Percentiles rank a stretch among this genome's conserved stretches.
Evolutionary conservation across 371 early-diverging fungal genomes (phyloP).

Genomic region (Apophysomyces trapeziformis): DNA sequence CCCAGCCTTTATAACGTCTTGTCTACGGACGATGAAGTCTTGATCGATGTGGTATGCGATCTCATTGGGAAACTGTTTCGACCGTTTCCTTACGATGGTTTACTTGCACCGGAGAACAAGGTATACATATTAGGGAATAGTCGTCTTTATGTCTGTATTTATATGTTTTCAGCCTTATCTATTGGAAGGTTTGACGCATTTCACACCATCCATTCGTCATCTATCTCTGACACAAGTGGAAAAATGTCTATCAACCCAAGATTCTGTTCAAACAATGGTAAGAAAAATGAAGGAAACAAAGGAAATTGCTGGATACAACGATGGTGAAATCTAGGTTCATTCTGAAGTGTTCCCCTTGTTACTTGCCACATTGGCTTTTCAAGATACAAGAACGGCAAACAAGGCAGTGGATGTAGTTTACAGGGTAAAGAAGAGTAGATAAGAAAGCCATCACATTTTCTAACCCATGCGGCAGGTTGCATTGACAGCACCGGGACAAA

Average conservation of each 20-base stretch:
- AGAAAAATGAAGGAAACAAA: neutral
- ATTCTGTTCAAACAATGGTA: constrained; percentile 30
- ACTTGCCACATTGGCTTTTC: constrained; percentile 44
- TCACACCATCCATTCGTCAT: constrained; percentile 47
- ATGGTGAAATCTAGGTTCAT: constrained; percentile 26
- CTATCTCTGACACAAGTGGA: constrained; percentile 47
- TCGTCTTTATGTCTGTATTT: neutral
- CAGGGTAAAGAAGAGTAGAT: constrained; percentile 22
- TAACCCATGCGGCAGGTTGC: neutral
- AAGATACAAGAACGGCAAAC: constrained; percentile 44
- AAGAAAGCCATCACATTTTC: neutral
- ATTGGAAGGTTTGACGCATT: constrained; percentile 48
- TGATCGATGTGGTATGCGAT: constrained; percentile 32
- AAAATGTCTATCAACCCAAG: constrained; percentile 39
- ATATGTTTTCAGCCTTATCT: constrained; percentile 33
- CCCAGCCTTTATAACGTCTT: constrained; percentile 36
- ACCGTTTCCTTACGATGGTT: constrained; percentile 33
- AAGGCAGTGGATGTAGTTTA: constrained; percentile 44
- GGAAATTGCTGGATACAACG: no score
- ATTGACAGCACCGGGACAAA: constrained; percentile 1
- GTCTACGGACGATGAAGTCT: constrained; percentile 26
- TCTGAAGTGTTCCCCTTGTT: constrained; percentile 45
- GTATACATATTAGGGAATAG: neutral
- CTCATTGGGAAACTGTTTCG: constrained; percentile 33
- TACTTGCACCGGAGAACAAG: constrained; percentile 30